These are phyloP conservation scores for Aspergillus versicolor DNA, from an alignment of 2,329 filamentous ascomycete genomes.

Conservation along the genomic window DNA sequence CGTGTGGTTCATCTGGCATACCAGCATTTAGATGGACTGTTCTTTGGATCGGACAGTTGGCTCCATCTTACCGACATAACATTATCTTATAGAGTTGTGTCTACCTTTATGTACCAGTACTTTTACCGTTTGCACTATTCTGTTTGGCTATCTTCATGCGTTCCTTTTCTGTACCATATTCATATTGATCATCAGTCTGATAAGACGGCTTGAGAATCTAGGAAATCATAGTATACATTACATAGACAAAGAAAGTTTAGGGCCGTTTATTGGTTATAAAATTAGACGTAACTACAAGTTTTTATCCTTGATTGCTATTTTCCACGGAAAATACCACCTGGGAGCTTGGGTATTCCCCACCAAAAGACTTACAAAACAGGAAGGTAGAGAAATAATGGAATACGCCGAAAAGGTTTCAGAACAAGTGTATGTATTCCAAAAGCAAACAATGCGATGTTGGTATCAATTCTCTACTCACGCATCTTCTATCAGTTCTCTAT, in stretches of 20 bases:
- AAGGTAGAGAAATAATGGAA: no score
- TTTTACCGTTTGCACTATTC: neutral
- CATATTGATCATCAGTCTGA: neutral
- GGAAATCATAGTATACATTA: neutral
- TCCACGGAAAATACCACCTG: neutral
- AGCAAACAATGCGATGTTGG: slow-evolving; percentile 11
- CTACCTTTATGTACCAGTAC: slow-evolving; percentile 4
- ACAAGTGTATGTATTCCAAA: neutral
- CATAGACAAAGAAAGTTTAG: neutral
- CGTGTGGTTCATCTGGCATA: no score
- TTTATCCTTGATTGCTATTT: neutral
- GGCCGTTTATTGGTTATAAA: neutral
- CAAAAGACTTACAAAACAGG: no score
- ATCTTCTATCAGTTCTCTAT: slow-evolving; percentile 25
- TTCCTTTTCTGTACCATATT: neutral
- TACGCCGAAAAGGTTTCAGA: neutral
- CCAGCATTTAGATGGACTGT: neutral
- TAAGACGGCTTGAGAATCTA: neutral
- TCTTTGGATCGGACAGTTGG: neutral
- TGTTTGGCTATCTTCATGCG: neutral
- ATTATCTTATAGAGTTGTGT: neutral
- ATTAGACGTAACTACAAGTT: neutral
- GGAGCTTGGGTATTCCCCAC: neutral
- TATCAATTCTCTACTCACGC: slow-evolving; percentile 25
- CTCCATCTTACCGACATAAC: neutral